Percentiles rank a stretch among this genome's conserved stretches.
Evolutionary conservation across 768 basidiomycete species (phyloP).

Genomic region (Auriscalpium vulgare): DNA sequence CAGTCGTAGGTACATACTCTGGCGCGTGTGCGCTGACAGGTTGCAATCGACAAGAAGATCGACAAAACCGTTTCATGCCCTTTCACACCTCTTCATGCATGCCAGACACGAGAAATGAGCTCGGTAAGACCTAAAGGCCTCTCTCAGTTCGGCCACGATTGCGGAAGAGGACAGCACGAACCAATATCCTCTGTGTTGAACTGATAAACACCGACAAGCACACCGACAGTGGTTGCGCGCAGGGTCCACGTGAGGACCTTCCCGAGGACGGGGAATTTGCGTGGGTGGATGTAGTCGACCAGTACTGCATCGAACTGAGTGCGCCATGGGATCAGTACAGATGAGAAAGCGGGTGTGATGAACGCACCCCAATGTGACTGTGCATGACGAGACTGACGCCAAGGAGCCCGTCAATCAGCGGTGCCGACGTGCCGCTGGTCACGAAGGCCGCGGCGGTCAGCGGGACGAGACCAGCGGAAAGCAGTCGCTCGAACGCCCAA

Average conservation of each 20-base stretch:
- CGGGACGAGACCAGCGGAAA: slow-evolving; percentile 84
- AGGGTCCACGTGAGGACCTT: slow-evolving; percentile 66
- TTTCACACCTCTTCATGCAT: too few species aligned
- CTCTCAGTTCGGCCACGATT: too few species aligned
- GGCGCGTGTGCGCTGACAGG: too few species aligned
- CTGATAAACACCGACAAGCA: slow-evolving; percentile 87
- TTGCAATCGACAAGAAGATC: too few species aligned
- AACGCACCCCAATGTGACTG: slow-evolving; percentile 86
- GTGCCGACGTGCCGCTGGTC: slow-evolving; percentile 66
- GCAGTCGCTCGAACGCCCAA: slow-evolving; percentile 88
- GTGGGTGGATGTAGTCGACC: slow-evolving; percentile 86
- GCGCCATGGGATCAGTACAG: background rate
- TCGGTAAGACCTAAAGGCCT: too few species aligned
- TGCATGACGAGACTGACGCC: slow-evolving; percentile 87
- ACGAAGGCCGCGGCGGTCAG: slow-evolving; percentile 82
- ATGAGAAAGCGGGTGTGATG: background rate
- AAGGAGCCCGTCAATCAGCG: slow-evolving; percentile 84
- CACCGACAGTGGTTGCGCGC: slow-evolving; percentile 67
- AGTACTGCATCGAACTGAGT: slow-evolving; percentile 65
- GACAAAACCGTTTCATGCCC: too few species aligned
- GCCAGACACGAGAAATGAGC: too few species aligned
- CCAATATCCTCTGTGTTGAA: slow-evolving; percentile 99
- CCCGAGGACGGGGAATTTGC: slow-evolving; percentile 88
- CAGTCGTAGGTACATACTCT: too few species aligned
- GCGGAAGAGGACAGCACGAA: slow-evolving; percentile 31